Base-by-base conservation (phyloP, 345 rosid species). In the Gossypioides kirkii region DNA sequence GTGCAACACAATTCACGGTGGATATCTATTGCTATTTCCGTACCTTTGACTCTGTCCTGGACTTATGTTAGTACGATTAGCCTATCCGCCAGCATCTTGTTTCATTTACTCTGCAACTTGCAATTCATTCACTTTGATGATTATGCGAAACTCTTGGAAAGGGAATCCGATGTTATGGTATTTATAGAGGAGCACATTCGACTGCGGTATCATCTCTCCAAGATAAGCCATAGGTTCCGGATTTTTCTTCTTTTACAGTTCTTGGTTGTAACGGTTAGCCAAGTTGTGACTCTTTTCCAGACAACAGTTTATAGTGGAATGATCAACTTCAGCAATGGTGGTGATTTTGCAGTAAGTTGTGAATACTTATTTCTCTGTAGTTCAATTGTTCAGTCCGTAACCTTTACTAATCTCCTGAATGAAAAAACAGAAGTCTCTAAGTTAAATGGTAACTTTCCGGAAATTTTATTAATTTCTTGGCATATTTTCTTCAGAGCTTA, bases 141-240 rank as follows among this genome's bases (percentile, higher is more conserved):
- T 76, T 91, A 91, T 22, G 85, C 86, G 2, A 88, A 87, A 87
- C 86, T 88, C 50, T 68, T 91, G 80, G 90, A 87, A 55, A 86
- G 81, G 50, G 98, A 89, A 36, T 82, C 85, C 13, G 92, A 89
- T 69, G 89, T 93, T 78, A 65, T 83, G 58, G 65, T 84, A 69
- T 84, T 87, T 61, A 89, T 90, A 36, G 85, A 89, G 47, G 96
- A 91, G 77, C 98, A 94, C 77, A 82, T 82, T 56, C 94, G 89
- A 60, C 83, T 94, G 13, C 85, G 96, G 0, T 75, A 87, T 79
- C 80, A 94, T 75, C 94, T 91, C 17, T 91, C 97, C 50, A 94
- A 94, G 82, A 94, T 94, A 77, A 94, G 98, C 86, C 98, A 94
- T 79, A 87, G 96, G 86, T 94, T 91, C 80, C 87, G 97, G 13